A percentile compares a stretch with the other conserved stretches of the same genome.
Conservation (phyloP, 345 rosid genomes). For the Eucalyptus pauciflora region DNA sequence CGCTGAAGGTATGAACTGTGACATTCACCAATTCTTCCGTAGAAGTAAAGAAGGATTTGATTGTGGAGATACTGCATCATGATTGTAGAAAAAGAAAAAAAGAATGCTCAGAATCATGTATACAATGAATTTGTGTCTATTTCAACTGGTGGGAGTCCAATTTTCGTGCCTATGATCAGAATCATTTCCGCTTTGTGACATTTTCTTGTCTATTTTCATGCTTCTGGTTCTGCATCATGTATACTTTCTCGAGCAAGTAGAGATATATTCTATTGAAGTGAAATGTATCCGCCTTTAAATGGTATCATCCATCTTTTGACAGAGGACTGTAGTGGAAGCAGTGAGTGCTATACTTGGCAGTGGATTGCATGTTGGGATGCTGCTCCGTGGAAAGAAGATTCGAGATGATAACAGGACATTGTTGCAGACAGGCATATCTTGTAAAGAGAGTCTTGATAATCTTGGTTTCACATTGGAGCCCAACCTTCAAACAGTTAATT, state of each 20-base stretch:
- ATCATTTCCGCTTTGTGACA: neutral
- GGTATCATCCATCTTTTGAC: neutral
- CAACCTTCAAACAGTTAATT: constrained; percentile 12
- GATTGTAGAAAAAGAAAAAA: neutral
- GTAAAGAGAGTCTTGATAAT: constrained; percentile 41
- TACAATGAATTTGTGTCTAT: neutral
- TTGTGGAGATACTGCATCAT: neutral
- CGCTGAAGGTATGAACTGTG: constrained; percentile 57
- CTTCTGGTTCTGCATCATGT: neutral
- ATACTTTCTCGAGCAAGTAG: neutral
- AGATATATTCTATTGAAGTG: neutral
- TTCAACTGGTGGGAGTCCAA: neutral
- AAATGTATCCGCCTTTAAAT: neutral
- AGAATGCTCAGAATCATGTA: neutral
- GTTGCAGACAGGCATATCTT: constrained; percentile 65
- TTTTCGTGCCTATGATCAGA: neutral
- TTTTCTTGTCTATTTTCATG: neutral
- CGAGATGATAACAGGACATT: constrained; percentile 76
- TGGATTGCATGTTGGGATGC: constrained; percentile 66
- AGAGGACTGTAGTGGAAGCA: constrained; percentile 82
- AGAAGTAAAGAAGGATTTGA: neutral
- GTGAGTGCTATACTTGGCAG: constrained; percentile 70
- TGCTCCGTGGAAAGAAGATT: constrained; percentile 83
- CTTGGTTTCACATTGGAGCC: constrained; percentile 89
- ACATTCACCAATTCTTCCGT: neutral